A percentile compares a stretch with the other conserved stretches of the same genome.
Evolutionary conservation across 129 eudicot genomes (phyloP).

Genomic region (Kitagawia praeruptora): DNA sequence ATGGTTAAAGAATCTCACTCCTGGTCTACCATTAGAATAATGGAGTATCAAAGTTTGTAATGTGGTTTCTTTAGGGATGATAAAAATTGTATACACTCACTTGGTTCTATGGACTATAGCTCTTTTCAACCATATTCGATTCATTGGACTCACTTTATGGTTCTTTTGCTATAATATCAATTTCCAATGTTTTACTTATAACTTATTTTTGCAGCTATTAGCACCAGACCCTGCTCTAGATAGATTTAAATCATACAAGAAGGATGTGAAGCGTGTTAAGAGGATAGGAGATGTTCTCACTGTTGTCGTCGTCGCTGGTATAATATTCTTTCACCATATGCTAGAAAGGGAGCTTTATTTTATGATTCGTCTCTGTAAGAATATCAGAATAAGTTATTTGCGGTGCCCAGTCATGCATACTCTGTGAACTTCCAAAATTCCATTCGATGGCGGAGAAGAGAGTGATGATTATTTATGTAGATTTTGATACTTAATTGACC

Average conservation of each 20-base stretch:
- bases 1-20: no score
- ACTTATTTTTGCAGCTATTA: conserved; percentile 49
- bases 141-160: background rate
- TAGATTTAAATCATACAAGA: conserved; percentile 72
- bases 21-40: no score
- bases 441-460: background rate
- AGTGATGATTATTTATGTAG: background rate
- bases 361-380: background rate
- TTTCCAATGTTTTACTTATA: background rate
- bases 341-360: background rate
- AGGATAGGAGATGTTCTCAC: conserved; percentile 71
- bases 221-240: conserved; percentile 67
- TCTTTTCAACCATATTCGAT: no score
- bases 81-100: no score
- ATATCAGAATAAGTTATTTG: background rate
- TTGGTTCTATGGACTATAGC: no score
- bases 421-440: background rate
- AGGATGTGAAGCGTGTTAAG: conserved; percentile 49
- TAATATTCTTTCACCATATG: conserved; percentile 13
- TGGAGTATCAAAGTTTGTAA: no score
- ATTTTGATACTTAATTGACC: background rate
- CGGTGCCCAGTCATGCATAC: background rate
- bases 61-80: no score
- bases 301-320: conserved; percentile 75
- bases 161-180: background rate